Percentiles rank a stretch among this genome's conserved stretches.
Evolutionary conservation across 805 yeast genomes (phyloP).

Genomic region (Cyberlindnera meyerae): DNA sequence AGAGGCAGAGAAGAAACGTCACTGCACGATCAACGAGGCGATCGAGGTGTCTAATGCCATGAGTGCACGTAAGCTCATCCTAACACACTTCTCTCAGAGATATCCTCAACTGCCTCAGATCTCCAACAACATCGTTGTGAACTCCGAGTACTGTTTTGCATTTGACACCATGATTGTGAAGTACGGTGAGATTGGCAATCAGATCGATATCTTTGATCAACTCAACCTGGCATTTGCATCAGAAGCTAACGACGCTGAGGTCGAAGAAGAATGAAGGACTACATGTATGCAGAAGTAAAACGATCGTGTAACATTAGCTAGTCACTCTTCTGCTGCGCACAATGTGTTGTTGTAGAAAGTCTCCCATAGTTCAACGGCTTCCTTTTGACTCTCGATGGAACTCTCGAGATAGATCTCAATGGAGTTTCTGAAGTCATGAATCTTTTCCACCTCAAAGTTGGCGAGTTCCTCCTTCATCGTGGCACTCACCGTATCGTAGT

Average conservation of each 20-base stretch:
- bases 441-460: slow-evolving; percentile 66
- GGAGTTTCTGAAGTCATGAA: slow-evolving; percentile 80
- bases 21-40: slow-evolving; percentile 88
- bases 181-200: slow-evolving; percentile 40
- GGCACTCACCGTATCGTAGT: slow-evolving; percentile 59
- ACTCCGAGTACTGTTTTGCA: slow-evolving; percentile 44
- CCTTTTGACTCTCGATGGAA: slow-evolving; percentile 89
- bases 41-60: slow-evolving; percentile 61
- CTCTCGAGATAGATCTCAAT: slow-evolving; percentile 89
- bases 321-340: slow-evolving; percentile 8
- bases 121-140: slow-evolving; percentile 25
- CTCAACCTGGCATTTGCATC: slow-evolving; percentile 29
- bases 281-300: no score
- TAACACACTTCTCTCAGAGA: slow-evolving; percentile 93
- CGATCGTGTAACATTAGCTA: no score
- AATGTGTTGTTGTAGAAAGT: slow-evolving; percentile 65
- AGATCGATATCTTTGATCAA: slow-evolving; percentile 24
- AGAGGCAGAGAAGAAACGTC: slow-evolving; percentile 80
- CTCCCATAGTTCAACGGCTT: slow-evolving; percentile 83
- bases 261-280: slow-evolving; percentile 4
- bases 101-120: slow-evolving; percentile 56
- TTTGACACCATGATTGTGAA: slow-evolving; percentile 61
- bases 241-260: slow-evolving; percentile 24
- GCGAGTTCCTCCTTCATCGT: slow-evolving; percentile 64
- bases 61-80: slow-evolving; percentile 63